Percentiles rank a stretch among this genome's conserved stretches.
These are phyloP conservation scores for Exophiala xenobiotica DNA, from an alignment of 2,329 filamentous ascomycete genomes.

Conservation along the genomic window DNA sequence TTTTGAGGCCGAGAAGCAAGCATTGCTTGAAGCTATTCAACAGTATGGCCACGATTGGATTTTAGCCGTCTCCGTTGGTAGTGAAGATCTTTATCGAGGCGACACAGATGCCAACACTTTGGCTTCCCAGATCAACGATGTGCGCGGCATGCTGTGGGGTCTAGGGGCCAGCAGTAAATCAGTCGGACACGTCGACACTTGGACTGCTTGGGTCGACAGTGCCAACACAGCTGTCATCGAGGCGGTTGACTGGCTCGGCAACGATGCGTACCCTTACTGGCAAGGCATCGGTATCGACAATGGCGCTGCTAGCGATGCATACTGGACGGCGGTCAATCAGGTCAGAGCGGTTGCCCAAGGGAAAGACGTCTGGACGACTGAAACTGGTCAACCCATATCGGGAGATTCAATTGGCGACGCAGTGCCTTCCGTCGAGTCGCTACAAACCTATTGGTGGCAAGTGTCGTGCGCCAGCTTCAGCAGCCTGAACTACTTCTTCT, in stretches of 20 bases:
- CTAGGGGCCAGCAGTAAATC: constrained; percentile 48
- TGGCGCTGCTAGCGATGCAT: constrained; percentile 49
- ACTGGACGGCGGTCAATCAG: constrained; percentile 44
- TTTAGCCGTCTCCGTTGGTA: constrained; percentile 65
- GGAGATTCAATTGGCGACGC: constrained; percentile 64
- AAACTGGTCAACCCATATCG: constrained; percentile 82
- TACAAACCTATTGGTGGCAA: constrained; percentile 75
- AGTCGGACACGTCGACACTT: constrained; percentile 68
- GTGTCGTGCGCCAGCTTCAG: constrained; percentile 70
- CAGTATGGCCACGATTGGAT: constrained; percentile 59
- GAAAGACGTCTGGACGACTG: constrained; percentile 81
- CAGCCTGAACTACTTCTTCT: constrained; percentile 71
- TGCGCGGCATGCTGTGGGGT: constrained; percentile 53
- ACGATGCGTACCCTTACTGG: constrained; percentile 68
- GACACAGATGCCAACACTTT: constrained; percentile 44
- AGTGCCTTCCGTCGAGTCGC: constrained; percentile 64
- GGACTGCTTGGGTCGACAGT: constrained; percentile 61
- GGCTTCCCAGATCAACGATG: constrained; percentile 50
- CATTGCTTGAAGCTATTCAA: constrained; percentile 57
- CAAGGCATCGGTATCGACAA: constrained; percentile 60
- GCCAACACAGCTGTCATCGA: constrained; percentile 61
- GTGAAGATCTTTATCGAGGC: constrained; percentile 65
- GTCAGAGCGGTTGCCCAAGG: constrained; percentile 49
- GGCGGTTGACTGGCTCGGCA: constrained; percentile 64
- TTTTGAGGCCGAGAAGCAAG: constrained; percentile 61